Evolutionary conservation across 2,329 filamentous ascomycete species (phyloP).

Genomic region (Phaeosphaeriaceae sp.): DNA sequence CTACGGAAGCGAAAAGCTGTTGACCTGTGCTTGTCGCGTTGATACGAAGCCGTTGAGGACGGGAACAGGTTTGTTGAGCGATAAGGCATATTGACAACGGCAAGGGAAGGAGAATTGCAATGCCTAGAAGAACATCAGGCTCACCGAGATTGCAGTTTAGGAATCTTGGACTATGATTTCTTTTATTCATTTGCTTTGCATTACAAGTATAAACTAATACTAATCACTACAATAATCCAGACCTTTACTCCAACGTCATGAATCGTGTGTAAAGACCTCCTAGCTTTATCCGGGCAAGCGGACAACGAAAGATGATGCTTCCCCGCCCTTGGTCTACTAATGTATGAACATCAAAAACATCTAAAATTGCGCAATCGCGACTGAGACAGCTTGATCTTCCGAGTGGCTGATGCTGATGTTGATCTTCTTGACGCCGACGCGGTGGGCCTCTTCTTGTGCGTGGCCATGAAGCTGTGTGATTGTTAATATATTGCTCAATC

Average conservation of each 20-base stretch:
- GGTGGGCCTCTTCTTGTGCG: conserved; percentile 81
- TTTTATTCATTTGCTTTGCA: neutral
- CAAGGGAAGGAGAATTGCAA: neutral
- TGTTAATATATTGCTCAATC: conserved; percentile 4
- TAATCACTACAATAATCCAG: neutral
- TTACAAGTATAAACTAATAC: neutral
- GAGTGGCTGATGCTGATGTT: conserved; percentile 96
- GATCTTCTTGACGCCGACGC: conserved; percentile 86
- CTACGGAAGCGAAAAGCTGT: neutral
- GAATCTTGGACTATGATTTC: neutral
- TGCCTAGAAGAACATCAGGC: too few relatives aligned
- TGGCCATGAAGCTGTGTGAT: conserved; percentile 78
- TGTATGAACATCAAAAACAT: neutral
- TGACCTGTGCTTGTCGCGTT: neutral
- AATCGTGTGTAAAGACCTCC: neutral
- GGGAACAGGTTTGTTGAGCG: neutral
- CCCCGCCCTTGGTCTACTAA: neutral
- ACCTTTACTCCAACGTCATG: neutral
- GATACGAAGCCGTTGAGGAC: neutral
- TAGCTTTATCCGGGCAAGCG: neutral
- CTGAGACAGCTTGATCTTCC: conserved; percentile 90
- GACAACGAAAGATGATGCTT: neutral
- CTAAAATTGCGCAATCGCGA: conserved; percentile 85
- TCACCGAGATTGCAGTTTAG: too few relatives aligned
- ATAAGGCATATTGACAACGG: neutral